phyloP scores from a whole-genome alignment of 2,329 filamentous ascomycete genomes.

The Fusarium coicis region DNA sequence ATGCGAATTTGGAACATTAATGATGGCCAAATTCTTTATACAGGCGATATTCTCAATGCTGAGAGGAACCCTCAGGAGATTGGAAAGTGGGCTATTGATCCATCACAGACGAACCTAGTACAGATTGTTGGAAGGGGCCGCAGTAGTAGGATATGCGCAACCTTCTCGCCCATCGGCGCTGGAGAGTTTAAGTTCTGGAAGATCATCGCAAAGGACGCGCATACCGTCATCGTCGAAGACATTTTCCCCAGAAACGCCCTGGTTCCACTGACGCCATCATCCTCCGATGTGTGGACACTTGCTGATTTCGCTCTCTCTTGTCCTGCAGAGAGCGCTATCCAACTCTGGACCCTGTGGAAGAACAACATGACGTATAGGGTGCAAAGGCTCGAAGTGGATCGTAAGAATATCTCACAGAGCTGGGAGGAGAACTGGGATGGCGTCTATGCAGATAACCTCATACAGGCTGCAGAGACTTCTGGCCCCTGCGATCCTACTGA shows the following conservation, averaged over 20 bases:
- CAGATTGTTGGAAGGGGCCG: constrained; percentile 71
- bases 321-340: constrained; percentile 63
- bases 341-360: constrained; percentile 84
- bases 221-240: constrained; percentile 74
- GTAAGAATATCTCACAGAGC: constrained; percentile 68
- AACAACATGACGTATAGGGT: constrained; percentile 83
- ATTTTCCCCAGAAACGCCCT: constrained; percentile 71
- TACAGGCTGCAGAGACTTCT: constrained; percentile 66
- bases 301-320: constrained; percentile 77
- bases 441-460: constrained; percentile 69
- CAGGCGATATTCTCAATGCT: constrained; percentile 80
- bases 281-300: constrained; percentile 81
- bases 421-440: constrained; percentile 78
- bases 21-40: constrained; percentile 80
- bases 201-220: constrained; percentile 72
- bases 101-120: constrained; percentile 80
- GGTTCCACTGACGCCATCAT: constrained; percentile 75
- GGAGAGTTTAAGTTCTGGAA: constrained; percentile 96
- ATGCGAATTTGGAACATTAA: constrained; percentile 89
- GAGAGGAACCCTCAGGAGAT: constrained; percentile 73
- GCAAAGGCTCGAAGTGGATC: constrained; percentile 77
- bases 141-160: constrained; percentile 71
- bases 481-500: constrained; percentile 73
- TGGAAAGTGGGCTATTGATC: constrained; percentile 81
- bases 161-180: constrained; percentile 87